Percentiles rank a stretch among this genome's conserved stretches.
Evolutionary conservation across 345 rosid species (phyloP).

Genomic region (Salix arbutifolia): DNA sequence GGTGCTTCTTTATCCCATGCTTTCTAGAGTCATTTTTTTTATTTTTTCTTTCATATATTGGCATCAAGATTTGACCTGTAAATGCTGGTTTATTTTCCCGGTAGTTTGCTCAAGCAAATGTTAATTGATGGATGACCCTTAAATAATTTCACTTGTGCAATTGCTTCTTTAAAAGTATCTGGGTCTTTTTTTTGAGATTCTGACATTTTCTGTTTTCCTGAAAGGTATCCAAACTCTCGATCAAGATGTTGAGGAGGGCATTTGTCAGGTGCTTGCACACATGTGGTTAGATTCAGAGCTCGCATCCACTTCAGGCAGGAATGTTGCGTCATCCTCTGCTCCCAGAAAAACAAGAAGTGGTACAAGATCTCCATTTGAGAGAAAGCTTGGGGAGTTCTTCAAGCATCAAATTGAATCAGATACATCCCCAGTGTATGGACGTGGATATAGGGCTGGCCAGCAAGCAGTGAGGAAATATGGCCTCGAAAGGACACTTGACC

Average conservation of each 20-base stretch:
- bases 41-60: not conserved
- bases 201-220: conserved; percentile 10
- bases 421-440: conserved; percentile 81
- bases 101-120: not conserved
- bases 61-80: not conserved
- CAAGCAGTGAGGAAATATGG: conserved; percentile 69
- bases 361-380: conserved; percentile 77
- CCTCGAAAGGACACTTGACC: conserved; percentile 75
- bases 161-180: not conserved
- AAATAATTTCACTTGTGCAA: not conserved
- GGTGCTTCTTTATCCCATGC: conserved; percentile 34
- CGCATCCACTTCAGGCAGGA: conserved; percentile 30
- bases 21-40: not conserved
- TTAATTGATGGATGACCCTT: not conserved
- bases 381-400: conserved; percentile 80
- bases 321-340: conserved; percentile 45
- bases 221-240: conserved; percentile 69
- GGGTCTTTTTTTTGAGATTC: not conserved
- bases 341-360: conserved; percentile 64
- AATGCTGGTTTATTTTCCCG: not conserved
- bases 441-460: conserved; percentile 82
- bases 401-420: conserved; percentile 93
- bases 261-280: conserved; percentile 95
- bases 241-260: conserved; percentile 94
- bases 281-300: conserved; percentile 79